These are phyloP conservation scores for Sclerotinia borealis DNA, from an alignment of 2,329 filamentous ascomycete species.

Conservation along the genomic window DNA sequence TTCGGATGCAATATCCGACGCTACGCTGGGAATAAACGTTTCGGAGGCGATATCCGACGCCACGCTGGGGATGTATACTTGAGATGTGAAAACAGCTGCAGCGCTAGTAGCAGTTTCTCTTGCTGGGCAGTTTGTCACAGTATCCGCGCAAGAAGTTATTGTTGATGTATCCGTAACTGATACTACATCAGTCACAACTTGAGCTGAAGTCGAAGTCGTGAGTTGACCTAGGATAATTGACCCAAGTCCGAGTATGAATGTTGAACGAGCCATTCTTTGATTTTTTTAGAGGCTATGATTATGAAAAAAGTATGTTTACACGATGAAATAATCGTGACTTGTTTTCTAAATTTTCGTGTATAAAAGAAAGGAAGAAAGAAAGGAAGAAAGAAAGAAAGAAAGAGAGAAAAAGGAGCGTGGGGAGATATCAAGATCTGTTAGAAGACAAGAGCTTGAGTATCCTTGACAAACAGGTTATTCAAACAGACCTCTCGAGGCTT, in stretches of 20 bases:
- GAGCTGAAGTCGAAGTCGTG: not conserved
- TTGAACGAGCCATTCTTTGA: not conserved
- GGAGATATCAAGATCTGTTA: not conserved
- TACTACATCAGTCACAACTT: not conserved
- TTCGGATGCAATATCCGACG: not conserved
- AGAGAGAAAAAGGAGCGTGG: not conserved
- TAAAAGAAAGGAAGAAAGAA: not conserved
- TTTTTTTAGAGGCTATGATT: not conserved
- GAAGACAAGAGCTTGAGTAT: not conserved
- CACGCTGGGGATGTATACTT: not conserved
- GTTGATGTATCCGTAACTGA: slow-evolving; percentile 2
- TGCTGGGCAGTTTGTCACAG: slow-evolving; percentile 7
- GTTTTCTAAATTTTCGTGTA: not conserved
- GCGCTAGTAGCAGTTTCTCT: not conserved
- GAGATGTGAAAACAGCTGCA: not conserved
- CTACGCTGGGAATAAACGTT: not conserved
- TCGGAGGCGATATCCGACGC: not conserved
- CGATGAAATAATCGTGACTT: not conserved
- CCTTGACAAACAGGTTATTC: not conserved
- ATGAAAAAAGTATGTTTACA: not conserved
- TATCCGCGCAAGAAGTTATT: slow-evolving; percentile 6
- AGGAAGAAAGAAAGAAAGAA: not conserved
- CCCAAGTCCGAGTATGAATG: not conserved
- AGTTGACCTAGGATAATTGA: not conserved
- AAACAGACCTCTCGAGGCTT: not conserved